Evolutionary conservation across 2,329 filamentous ascomycete species (phyloP).

Genomic region (Neofusicoccum sp.): DNA sequence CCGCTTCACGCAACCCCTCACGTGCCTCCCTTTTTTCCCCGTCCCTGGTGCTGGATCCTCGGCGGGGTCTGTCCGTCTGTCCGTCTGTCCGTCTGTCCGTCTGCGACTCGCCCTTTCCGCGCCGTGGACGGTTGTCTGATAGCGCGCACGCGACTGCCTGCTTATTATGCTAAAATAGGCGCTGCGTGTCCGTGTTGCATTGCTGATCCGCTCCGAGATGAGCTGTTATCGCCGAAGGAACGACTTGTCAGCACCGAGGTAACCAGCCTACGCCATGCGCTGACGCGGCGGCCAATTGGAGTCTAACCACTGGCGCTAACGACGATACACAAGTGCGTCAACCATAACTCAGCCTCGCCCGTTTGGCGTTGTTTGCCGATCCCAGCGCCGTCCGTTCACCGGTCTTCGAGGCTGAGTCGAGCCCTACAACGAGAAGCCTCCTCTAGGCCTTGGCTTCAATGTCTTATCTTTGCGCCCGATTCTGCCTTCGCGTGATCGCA

Average conservation of each 20-base stretch:
- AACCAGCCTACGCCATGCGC: neutral
- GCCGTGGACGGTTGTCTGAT: neutral
- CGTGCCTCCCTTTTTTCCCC: neutral
- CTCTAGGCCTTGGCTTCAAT: neutral
- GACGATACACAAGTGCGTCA: neutral
- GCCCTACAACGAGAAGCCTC: neutral
- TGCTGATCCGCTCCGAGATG: neutral
- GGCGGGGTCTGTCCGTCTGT: neutral
- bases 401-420: neutral
- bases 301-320: neutral
- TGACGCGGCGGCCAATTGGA: slow-evolving; percentile 9
- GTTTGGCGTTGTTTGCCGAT: neutral
- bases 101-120: neutral
- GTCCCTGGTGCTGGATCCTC: neutral
- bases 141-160: neutral
- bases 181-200: neutral
- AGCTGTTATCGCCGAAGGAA: neutral
- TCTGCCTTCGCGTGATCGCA: neutral
- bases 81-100: neutral
- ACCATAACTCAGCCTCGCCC: neutral
- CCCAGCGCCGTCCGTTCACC: neutral
- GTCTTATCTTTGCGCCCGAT: neutral
- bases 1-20: neutral
- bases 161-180: neutral
- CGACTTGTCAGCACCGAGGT: neutral